A percentile compares a stretch with the other conserved stretches of the same genome.
Evolutionary conservation across 371 early-diverging fungal genomes (phyloP).

Genomic region (Mucor sp.): DNA sequence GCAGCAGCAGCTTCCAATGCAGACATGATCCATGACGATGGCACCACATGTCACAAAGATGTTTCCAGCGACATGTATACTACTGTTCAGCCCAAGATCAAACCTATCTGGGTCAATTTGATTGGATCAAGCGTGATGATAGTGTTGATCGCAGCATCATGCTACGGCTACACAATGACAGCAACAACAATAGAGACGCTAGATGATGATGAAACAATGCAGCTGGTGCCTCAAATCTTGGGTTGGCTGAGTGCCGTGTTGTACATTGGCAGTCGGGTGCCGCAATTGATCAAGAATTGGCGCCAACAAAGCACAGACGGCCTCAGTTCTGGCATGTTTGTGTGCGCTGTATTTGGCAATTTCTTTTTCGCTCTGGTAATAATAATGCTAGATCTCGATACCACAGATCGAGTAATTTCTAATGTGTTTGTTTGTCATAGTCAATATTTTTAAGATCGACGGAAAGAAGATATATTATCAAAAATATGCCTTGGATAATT

Average conservation of each 20-base stretch:
- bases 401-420: background rate
- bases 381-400: background rate
- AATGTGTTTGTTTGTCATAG: background rate
- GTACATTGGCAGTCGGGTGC: constrained; percentile 66
- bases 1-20: background rate
- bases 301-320: constrained; percentile 72
- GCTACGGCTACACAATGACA: constrained; percentile 16
- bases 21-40: background rate
- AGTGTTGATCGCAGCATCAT: constrained; percentile 8
- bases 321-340: constrained; percentile 76
- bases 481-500: constrained; percentile 61
- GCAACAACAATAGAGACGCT: background rate
- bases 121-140: constrained; percentile 10
- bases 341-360: constrained; percentile 80
- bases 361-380: constrained; percentile 56
- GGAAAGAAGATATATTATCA: constrained; percentile 42
- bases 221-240: constrained; percentile 34
- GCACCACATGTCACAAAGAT: background rate
- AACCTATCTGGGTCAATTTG: constrained; percentile 10
- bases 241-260: constrained; percentile 56
- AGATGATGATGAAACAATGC: background rate
- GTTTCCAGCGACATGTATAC: background rate
- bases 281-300: constrained; percentile 78
- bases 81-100: background rate
- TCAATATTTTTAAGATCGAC: constrained; percentile 58